phyloP scores from a whole-genome alignment of 164 flowering plant species.

The Litsea cubeba region DNA sequence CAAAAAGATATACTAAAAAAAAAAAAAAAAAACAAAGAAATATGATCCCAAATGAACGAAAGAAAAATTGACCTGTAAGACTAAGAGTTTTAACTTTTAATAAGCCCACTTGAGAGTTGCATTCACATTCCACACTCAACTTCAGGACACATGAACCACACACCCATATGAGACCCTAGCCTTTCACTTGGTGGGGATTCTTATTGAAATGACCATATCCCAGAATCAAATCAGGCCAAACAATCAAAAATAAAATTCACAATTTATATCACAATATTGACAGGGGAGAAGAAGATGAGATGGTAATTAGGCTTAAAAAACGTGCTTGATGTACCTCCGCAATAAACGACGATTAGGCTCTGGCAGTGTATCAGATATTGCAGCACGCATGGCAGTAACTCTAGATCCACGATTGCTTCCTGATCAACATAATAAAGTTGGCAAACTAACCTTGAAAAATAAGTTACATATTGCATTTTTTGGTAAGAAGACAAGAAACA shows the following conservation, averaged over 20 bases:
- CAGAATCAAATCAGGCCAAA: too few relatives aligned
- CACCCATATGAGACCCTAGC: too few relatives aligned
- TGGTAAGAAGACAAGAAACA: neutral
- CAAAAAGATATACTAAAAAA: too few relatives aligned
- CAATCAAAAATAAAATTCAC: neutral
- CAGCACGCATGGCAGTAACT: constrained; percentile 66
- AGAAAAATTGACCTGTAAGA: too few relatives aligned
- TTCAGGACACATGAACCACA: too few relatives aligned
- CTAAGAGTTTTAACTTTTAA: too few relatives aligned
- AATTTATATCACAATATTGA: neutral
- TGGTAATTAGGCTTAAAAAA: neutral
- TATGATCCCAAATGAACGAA: too few relatives aligned
- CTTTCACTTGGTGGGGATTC: too few relatives aligned
- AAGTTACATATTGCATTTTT: neutral
- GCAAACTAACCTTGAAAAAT: neutral
- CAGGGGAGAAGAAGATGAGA: neutral
- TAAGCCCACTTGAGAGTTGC: too few relatives aligned
- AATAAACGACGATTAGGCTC: constrained; percentile 91
- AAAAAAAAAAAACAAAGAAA: too few relatives aligned
- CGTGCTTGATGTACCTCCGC: constrained; percentile 54
- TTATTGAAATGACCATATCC: neutral
- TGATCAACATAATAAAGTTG: constrained; percentile 21
- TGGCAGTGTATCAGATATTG: constrained; percentile 86
- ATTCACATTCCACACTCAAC: too few relatives aligned
- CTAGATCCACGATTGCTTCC: constrained; percentile 68